A percentile compares a stretch with the other conserved stretches of the same genome.
Evolutionary conservation across 257 asterid genomes (phyloP).

Genomic region (Linderniella brevidens): DNA sequence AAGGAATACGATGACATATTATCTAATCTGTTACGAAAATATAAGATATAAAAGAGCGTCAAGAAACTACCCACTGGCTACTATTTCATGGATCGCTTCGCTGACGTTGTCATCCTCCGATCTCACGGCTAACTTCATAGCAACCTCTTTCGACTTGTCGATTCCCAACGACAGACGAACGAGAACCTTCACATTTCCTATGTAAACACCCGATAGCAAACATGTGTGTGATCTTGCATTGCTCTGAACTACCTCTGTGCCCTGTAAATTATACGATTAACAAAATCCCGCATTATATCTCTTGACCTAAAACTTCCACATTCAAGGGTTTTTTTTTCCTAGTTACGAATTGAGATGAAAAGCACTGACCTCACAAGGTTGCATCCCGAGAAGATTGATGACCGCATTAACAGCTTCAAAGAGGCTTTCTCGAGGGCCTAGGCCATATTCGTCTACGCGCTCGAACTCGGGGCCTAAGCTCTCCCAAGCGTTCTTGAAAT

Average conservation of each 20-base stretch:
- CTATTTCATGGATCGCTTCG: slow-evolving; percentile 85
- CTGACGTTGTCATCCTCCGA: slow-evolving; percentile 74
- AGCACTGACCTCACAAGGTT: slow-evolving; percentile 88
- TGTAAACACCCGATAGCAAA: slow-evolving; percentile 81
- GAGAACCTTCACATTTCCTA: slow-evolving; percentile 80
- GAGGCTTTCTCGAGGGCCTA: slow-evolving; percentile 85
- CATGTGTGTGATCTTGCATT: slow-evolving; percentile 91
- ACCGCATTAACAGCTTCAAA: slow-evolving; percentile 84
- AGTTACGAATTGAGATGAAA: no score
- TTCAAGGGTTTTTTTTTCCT: no score
- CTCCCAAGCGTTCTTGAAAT: slow-evolving; percentile 97
- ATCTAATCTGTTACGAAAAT: no score
- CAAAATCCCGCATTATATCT: neutral
- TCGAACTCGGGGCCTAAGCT: slow-evolving; percentile 65
- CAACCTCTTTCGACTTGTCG: slow-evolving; percentile 74
- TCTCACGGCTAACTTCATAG: slow-evolving; percentile 92
- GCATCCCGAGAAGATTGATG: slow-evolving; percentile 87
- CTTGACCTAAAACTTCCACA: neutral
- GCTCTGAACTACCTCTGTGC: slow-evolving; percentile 68
- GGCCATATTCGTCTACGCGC: slow-evolving; percentile 87
- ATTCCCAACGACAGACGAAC: slow-evolving; percentile 89
- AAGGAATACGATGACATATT: no score
- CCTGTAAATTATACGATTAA: slow-evolving; percentile 28
- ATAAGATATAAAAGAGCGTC: no score
- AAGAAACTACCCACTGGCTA: slow-evolving; percentile 60